Conservation (phyloP, 2,329 filamentous ascomycete species). For the Trichoderma sp. region DNA sequence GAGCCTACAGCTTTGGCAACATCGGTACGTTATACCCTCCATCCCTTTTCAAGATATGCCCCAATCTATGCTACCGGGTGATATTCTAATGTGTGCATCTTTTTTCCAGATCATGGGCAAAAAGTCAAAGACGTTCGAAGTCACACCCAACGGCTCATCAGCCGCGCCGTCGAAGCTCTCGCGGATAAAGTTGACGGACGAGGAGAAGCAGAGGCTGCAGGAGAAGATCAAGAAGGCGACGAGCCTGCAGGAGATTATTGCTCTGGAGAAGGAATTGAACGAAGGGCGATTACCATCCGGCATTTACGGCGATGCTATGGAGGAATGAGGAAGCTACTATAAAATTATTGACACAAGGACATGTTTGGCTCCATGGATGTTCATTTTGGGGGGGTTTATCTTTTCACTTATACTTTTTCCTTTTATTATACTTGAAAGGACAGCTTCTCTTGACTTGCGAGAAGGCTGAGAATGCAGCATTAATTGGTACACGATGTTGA, state of each 20-base stretch:
- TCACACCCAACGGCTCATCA: constrained; percentile 45
- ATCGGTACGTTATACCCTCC: constrained; percentile 52
- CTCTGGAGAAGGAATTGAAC: constrained; percentile 86
- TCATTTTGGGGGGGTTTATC: neutral
- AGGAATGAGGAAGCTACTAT: constrained; percentile 49
- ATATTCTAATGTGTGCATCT: neutral
- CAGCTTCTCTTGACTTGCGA: neutral
- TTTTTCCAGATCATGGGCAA: constrained; percentile 70
- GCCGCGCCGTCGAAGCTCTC: constrained; percentile 63
- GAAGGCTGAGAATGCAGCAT: neutral
- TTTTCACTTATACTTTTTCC: neutral
- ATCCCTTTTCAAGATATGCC: neutral
- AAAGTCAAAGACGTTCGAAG: constrained; percentile 75
- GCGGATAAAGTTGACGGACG: constrained; percentile 81
- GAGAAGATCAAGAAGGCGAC: constrained; percentile 86
- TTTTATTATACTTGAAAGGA: neutral
- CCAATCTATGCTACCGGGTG: neutral
- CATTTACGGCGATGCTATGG: constrained; percentile 57
- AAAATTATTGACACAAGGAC: neutral
- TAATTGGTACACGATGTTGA: neutral
- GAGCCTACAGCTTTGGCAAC: constrained; percentile 79
- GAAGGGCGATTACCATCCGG: constrained; percentile 82
- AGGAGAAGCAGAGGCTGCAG: constrained; percentile 82
- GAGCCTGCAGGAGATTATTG: constrained; percentile 85
- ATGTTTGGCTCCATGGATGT: neutral